Evolutionary conservation across 2,329 filamentous ascomycete genomes (phyloP).

Genomic region (Alternaria sp.): DNA sequence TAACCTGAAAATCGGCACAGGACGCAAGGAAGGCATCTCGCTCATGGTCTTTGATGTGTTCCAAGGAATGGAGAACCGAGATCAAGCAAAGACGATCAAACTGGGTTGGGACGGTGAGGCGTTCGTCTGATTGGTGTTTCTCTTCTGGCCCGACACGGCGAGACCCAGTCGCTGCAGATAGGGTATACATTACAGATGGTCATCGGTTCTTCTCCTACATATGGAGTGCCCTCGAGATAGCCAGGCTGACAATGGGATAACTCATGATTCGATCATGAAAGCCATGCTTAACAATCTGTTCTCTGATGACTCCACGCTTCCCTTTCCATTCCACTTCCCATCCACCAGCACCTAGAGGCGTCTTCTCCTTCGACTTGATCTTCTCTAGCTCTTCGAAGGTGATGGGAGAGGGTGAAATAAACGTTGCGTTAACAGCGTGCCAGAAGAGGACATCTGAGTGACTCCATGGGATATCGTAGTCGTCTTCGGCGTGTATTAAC

Average conservation of each 20-base stretch:
- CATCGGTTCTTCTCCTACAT: not conserved
- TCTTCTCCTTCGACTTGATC: slow-evolving; percentile 50
- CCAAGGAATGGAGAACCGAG: not conserved
- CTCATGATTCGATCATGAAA: slow-evolving; percentile 66
- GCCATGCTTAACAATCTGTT: slow-evolving; percentile 63
- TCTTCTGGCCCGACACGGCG: not conserved
- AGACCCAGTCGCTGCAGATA: not conserved
- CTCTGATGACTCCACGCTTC: slow-evolving; percentile 56
- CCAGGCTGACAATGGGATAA: slow-evolving; percentile 60
- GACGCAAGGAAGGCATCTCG: not conserved
- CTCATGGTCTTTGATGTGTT: not conserved
- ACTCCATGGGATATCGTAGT: slow-evolving; percentile 58
- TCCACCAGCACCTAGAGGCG: slow-evolving; percentile 56
- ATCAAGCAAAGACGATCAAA: not conserved
- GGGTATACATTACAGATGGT: not conserved
- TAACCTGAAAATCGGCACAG: not conserved
- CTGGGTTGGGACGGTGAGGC: not conserved
- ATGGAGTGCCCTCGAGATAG: slow-evolving; percentile 58
- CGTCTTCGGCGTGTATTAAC: slow-evolving; percentile 60
- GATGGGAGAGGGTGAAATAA: slow-evolving; percentile 36
- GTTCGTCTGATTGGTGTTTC: not conserved
- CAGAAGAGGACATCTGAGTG: slow-evolving; percentile 61
- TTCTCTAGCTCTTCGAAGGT: slow-evolving; percentile 55
- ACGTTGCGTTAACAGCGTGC: slow-evolving; percentile 61
- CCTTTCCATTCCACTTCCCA: slow-evolving; percentile 58